These are phyloP conservation scores for Emericellopsis atlantica DNA, from an alignment of 2,329 filamentous ascomycete species.

Conservation along the genomic window DNA sequence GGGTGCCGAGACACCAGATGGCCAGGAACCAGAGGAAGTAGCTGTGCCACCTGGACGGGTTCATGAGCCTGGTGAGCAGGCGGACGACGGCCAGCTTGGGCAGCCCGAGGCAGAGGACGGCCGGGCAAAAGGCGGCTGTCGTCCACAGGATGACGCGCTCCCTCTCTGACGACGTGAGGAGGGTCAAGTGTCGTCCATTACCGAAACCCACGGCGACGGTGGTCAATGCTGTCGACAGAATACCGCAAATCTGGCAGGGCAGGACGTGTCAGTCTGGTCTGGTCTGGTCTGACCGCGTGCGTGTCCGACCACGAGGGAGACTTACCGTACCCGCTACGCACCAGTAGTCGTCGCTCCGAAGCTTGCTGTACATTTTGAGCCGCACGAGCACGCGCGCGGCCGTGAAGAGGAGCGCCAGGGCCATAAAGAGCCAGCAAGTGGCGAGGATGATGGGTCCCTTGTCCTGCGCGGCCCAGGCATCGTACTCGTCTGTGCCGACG, in stretches of 20 bases:
- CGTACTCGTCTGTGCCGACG: conserved; percentile 3
- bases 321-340: conserved; percentile 1
- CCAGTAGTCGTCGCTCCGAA: conserved; percentile 8
- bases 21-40: conserved; percentile 23
- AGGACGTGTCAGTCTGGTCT: too few species aligned
- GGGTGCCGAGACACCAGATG: conserved; percentile 13
- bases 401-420: conserved; percentile 6
- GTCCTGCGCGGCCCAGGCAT: conserved; percentile 5
- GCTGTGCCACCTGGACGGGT: conserved; percentile 18
- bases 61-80: conserved; percentile 23
- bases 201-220: conserved; percentile 8
- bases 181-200: conserved; percentile 8
- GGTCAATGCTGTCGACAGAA: conserved; percentile 6
- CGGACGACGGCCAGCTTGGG: conserved; percentile 28
- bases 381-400: conserved; percentile 6
- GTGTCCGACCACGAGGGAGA: not conserved
- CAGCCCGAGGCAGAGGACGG: conserved; percentile 23
- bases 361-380: conserved; percentile 3
- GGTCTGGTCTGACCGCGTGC: too few species aligned
- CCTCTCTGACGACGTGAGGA: conserved; percentile 4
- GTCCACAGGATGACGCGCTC: conserved; percentile 14
- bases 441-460: conserved; percentile 7
- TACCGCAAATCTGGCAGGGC: conserved; percentile 3
- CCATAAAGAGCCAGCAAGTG: conserved; percentile 8
- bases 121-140: conserved; percentile 20